Conservation (phyloP, 352 stramenopile species). For the Pythium dissotocum region DNA sequence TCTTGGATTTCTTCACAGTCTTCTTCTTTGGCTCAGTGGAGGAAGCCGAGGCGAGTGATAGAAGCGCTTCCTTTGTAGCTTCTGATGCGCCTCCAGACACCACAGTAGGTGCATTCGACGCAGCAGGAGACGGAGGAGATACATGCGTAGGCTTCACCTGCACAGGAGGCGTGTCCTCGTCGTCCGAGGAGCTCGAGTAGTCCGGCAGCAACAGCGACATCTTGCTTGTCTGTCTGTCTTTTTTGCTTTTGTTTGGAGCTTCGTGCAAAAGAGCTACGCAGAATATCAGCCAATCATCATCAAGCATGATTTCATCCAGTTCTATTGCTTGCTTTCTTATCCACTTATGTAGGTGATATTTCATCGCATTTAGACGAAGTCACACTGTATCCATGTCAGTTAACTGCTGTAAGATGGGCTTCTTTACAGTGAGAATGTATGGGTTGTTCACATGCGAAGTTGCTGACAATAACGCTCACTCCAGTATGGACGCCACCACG, state of each 20-base stretch:
- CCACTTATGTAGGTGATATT: neutral
- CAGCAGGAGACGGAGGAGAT: neutral
- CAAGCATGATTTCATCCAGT: neutral
- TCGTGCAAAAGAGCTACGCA: neutral
- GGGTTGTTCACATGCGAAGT: too few relatives aligned
- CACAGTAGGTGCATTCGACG: conserved; percentile 1
- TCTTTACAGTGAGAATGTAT: too few relatives aligned
- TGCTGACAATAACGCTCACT: too few relatives aligned
- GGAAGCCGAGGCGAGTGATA: neutral
- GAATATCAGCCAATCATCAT: neutral
- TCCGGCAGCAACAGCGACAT: conserved; percentile 30
- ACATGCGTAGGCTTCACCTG: neutral
- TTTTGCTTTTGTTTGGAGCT: neutral
- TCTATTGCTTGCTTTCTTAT: neutral
- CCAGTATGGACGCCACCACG: too few relatives aligned
- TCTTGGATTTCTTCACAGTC: conserved; percentile 25
- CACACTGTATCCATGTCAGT: too few relatives aligned
- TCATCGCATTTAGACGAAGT: neutral
- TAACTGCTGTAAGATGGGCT: too few relatives aligned
- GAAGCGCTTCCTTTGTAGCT: conserved; percentile 10
- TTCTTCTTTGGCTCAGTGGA: neutral
- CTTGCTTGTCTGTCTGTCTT: neutral
- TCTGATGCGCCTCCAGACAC: neutral
- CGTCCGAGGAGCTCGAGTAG: conserved; percentile 31
- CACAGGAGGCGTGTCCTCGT: conserved; percentile 17